Conservation (phyloP, 148 eudicot species). For the Chenopodium formosanum region DNA sequence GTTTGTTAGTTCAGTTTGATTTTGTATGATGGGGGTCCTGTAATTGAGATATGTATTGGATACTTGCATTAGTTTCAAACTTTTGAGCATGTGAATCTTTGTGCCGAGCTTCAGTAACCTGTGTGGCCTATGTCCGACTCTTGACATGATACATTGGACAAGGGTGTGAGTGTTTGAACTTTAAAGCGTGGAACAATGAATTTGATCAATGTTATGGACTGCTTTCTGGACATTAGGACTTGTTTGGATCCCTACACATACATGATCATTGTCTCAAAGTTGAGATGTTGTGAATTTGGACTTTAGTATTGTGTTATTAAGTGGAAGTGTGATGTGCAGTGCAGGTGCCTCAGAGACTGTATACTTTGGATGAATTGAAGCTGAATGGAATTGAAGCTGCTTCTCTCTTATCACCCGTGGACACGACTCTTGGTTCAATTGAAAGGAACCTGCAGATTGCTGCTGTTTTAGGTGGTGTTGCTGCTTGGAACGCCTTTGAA, state of each 20-base stretch:
- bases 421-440: constrained; percentile 75
- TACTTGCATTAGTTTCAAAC: not conserved
- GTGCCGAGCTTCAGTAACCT: not conserved
- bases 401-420: constrained; percentile 77
- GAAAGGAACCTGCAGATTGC: constrained; percentile 79
- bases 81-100: not conserved
- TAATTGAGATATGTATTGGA: no score
- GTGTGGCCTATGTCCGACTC: not conserved
- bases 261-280: not conserved
- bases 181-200: not conserved
- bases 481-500: constrained; percentile 71
- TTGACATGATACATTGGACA: not conserved
- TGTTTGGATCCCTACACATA: not conserved
- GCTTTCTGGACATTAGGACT: not conserved
- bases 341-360: constrained; percentile 95
- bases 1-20: not conserved
- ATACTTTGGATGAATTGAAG: constrained; percentile 82
- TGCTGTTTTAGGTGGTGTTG: constrained; percentile 59
- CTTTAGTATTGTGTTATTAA: constrained; percentile 10
- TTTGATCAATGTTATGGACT: not conserved
- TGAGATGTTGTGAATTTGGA: not conserved
- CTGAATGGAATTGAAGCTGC: constrained; percentile 76
- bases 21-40: not conserved
- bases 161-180: no score
- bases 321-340: constrained; percentile 31